Evolutionary conservation across 2,329 filamentous ascomycete genomes (phyloP), one percentile per base, ranked within the genome.

Genomic region (Stachybotrys chartarum): DNA sequence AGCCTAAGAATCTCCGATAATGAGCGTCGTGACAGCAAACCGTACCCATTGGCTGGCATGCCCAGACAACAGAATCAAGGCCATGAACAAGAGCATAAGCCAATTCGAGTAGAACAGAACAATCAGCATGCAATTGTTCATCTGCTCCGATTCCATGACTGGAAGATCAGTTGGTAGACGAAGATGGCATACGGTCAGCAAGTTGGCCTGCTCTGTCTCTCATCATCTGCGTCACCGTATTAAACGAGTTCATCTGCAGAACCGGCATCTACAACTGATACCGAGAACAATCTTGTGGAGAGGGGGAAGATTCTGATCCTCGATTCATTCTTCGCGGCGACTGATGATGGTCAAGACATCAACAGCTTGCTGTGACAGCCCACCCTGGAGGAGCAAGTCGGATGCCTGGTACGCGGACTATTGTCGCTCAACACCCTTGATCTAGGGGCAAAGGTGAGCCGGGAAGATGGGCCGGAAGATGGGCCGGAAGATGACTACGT

Each of bases 51-150:
- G 61, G 30, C 66, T 63, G 1, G 60, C 51, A 1, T 51, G 55
- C 1, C 60, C 61, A 8, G 70, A 64, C 1, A 68, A 57, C 5
- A 66, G 55, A 6, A 66, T 67, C 5, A 84, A 70, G 1, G 76
- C 77, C 4, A 81, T 64, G 6, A 84, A 62, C 55, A 79, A 77
- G 0, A 81, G 79, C 7, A 84, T 67, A 7, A 74, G 71, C 82
- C 82, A 85, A 4, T 83, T 58, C n/a, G 78, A 72, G 6, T 70
- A 72, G 3, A 76, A 59, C 49, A 75, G 66, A 5, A 75, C 68
- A n/a, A 78, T 64, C 1, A 80, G 66, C 7, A 63, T 48, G 7
- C 63, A 57, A 46, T 69, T 66, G 32, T 77, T 75, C 55, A 77
- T 64, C 31, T 68, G 68, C 44, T 79, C 76, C 2, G 75, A 77